A percentile compares a stretch with the other conserved stretches of the same genome.
phyloP scores from a whole-genome alignment of 176 grass and related monocot genomes.

The Dactylis glomerata region DNA sequence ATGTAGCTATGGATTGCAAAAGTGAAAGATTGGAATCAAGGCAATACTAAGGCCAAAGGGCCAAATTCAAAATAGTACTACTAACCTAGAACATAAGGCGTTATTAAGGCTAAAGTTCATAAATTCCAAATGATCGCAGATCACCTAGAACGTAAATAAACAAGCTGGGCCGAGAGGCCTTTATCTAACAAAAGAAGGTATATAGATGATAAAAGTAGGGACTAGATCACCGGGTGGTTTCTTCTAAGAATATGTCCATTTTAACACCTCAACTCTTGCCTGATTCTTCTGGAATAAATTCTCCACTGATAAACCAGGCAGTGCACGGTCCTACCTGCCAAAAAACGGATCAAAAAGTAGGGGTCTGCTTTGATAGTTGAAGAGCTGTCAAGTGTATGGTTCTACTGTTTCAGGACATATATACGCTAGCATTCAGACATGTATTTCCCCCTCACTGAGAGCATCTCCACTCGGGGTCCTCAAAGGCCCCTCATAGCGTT shows the following conservation, averaged over 20 bases:
- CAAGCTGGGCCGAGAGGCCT: neutral
- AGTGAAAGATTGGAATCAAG: no score
- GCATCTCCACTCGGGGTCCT: no score
- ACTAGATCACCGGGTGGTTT: neutral
- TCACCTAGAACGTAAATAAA: neutral
- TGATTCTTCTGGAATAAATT: neutral
- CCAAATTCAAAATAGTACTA: neutral
- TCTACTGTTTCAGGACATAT: neutral
- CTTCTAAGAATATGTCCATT: neutral
- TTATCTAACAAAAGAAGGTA: neutral
- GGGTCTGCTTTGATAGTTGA: neutral
- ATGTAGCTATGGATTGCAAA: no score
- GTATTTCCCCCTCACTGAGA: neutral
- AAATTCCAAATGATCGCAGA: neutral
- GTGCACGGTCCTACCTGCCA: neutral
- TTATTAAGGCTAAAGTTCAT: neutral
- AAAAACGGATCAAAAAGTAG: neutral
- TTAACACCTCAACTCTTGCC: conserved; percentile 1
- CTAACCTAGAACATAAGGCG: neutral
- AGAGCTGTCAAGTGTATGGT: neutral
- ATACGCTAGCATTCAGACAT: neutral
- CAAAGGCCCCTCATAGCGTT: no score
- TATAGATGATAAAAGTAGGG: neutral
- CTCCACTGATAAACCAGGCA: neutral
- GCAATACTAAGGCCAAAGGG: neutral